Evolutionary conservation across 371 early-diverging fungal species (phyloP), one percentile per base, ranked within the genome.

Genomic region (Gilbertella persicaria): DNA sequence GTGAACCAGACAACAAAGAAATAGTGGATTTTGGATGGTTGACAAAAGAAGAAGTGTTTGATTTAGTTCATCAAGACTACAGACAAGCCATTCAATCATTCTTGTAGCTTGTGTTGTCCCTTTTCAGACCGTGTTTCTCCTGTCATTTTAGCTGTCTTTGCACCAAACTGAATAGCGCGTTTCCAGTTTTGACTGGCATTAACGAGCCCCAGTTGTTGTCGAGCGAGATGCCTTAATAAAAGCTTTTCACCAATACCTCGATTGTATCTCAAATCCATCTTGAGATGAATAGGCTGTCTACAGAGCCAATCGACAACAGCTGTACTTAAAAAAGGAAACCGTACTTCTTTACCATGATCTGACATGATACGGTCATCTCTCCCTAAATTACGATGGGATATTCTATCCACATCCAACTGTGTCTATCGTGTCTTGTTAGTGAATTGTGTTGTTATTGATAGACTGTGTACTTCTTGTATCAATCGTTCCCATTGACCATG

Each of bases 131-230:
- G 64, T 35, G 69, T 66, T 35, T 77, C 81, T 16, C 69, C 79
- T 13, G 86, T 86, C 96, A 97, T 95, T 69, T 93, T 95, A 12
- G 96, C 96, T 0, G 94, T 94, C 30, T 92, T 80, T 1, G 96
- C 93, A 2, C 98, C 98, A 81, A 98, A 98, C 65, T 98, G 98
- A 40, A 98, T 92, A 0, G 98, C 98, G 14, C 96, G 81, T 57
- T 98, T 98, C 82, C 81, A 81, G 39, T 83, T 78, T 0, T 64
- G 64, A 44, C 83, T 79, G 1, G 84, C 79, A n/a, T 74, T 50
- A 0, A 44, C 35, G 19, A 82, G 77, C 5, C 86, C 94, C 54
- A 91, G 60, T 48, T 64, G 62, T 33, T 28, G 21, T 16, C 75
- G 58, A 2, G 83, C 85, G 16, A 83, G 70, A 55, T 81, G 77